A percentile compares a stretch with the other conserved stretches of the same genome.
phyloP scores from a whole-genome alignment of 148 eudicot species.

The Drosera capensis region DNA sequence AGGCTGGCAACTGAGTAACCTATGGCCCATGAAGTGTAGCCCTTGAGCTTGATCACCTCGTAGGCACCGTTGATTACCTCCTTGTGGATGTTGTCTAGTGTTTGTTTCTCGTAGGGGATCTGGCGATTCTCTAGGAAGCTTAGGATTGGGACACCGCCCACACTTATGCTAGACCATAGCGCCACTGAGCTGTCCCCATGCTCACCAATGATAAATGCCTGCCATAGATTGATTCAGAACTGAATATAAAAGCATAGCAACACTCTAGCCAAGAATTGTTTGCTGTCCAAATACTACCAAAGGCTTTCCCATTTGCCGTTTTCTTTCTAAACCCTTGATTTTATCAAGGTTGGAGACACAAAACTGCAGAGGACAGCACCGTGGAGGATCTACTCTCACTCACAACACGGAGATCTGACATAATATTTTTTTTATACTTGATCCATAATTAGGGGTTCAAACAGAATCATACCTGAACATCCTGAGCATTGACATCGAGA shows the following conservation, averaged over 20 bases:
- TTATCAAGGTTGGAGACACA: no score
- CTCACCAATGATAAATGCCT: slow-evolving; percentile 92
- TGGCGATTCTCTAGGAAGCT: slow-evolving; percentile 61
- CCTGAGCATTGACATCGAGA: slow-evolving; percentile 45
- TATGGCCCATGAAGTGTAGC: slow-evolving; percentile 96
- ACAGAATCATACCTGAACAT: slow-evolving; percentile 24
- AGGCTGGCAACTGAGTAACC: slow-evolving; percentile 85
- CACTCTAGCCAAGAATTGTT: not conserved
- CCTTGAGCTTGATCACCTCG: slow-evolving; percentile 81
- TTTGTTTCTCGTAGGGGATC: slow-evolving; percentile 53
- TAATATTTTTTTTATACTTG: no score
- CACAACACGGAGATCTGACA: no score
- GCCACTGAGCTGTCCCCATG: slow-evolving; percentile 98
- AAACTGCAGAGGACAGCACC: no score
- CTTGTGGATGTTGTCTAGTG: slow-evolving; percentile 56
- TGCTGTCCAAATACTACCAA: not conserved
- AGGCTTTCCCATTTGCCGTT: no score
- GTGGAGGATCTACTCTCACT: no score
- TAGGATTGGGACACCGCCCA: slow-evolving; percentile 78
- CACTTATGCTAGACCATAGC: slow-evolving; percentile 89
- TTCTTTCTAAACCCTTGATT: no score
- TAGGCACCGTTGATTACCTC: slow-evolving; percentile 74
- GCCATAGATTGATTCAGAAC: not conserved
- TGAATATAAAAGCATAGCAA: not conserved
- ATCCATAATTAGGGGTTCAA: not conserved